A percentile compares a stretch with the other conserved stretches of the same genome.
Evolutionary conservation across 2,329 filamentous ascomycete species (phyloP).

Genomic region (Sporothrix pallida): DNA sequence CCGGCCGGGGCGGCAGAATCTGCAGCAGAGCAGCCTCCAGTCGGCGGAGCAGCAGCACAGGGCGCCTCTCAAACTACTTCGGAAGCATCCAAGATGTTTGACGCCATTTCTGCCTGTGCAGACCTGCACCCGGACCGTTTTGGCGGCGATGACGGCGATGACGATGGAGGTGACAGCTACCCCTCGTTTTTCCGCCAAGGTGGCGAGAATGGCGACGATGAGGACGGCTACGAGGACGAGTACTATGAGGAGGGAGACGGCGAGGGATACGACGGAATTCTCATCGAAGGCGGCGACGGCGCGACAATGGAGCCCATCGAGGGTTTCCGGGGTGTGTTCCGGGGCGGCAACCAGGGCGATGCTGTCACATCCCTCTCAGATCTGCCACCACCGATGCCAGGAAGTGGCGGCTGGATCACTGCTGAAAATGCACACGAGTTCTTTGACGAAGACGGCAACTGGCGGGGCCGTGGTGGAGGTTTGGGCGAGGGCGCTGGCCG

Average conservation of each 20-base stretch:
- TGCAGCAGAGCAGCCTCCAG: constrained; percentile 21
- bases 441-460: constrained; percentile 81
- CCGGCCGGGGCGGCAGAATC: constrained; percentile 48
- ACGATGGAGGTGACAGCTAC: constrained; percentile 56
- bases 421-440: constrained; percentile 87
- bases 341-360: constrained; percentile 39
- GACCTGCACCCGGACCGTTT: constrained; percentile 75
- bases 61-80: constrained; percentile 40
- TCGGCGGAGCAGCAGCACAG: neutral
- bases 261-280: constrained; percentile 60
- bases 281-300: constrained; percentile 60
- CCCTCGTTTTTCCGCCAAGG: constrained; percentile 62
- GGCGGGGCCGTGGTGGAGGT: constrained; percentile 62
- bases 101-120: constrained; percentile 74
- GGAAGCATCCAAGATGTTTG: constrained; percentile 61
- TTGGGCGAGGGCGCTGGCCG: constrained; percentile 70
- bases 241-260: constrained; percentile 61
- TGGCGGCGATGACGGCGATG: constrained; percentile 63
- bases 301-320: constrained; percentile 58
- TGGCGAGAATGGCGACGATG: constrained; percentile 59
- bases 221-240: constrained; percentile 56
- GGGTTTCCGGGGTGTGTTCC: constrained; percentile 63
- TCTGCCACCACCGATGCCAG: constrained; percentile 71
- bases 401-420: constrained; percentile 84
- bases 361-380: constrained; percentile 55